Base-by-base conservation (phyloP, 768 basidiomycete genomes). In the Daedalea quercina region DNA sequence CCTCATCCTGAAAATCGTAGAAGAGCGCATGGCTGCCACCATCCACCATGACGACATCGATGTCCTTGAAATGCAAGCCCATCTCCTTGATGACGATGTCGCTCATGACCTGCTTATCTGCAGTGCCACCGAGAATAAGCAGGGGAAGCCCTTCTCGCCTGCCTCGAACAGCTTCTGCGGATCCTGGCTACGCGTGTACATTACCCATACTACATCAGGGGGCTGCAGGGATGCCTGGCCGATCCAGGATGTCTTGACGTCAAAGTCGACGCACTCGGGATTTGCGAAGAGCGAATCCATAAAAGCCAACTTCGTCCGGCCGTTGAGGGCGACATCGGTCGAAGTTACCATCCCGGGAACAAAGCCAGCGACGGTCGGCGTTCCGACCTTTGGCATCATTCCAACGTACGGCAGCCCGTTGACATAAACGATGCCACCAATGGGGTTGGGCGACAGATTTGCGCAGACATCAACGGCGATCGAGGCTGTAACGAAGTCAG, bases 11-110 rank as follows among this genome's bases (percentile, higher is more conserved):
- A 43, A 64, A 55, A 40, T 72, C 70, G 34, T 69, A 62, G 50
- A 70, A 70, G 13, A 67, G 31, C 0, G 66, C 63, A 51, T 74
- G 72, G 20, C 67, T 60, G 22, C 67, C 67, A 26, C 64, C 69
- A 25, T 61, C 56, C 51, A 71, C 56, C 44, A 60, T 54, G 46
- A 64, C 54, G 20, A 57, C 57, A 47, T 71, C 66, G 25, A 66
- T 50, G 44, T 71, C 59, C 52, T 62, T 69, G 63, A 72, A 72
- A 53, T 68, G 59, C 12, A 64, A 62, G 50, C 57, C 53, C 59
- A 70, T 59, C 48, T 63, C 55, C 23, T 57, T 53, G 4, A 62
- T 61, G 4, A 69, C 55, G n/a, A 58, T 63, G 23, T 68, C 54
- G 22, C 62, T 61, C 6, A 53, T 55, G 11, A 68, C 55, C 19